A percentile compares a stretch with the other conserved stretches of the same genome.
Conservation (phyloP, 192 early-diverging fungal species). For the Backusella psychrophila region DNA sequence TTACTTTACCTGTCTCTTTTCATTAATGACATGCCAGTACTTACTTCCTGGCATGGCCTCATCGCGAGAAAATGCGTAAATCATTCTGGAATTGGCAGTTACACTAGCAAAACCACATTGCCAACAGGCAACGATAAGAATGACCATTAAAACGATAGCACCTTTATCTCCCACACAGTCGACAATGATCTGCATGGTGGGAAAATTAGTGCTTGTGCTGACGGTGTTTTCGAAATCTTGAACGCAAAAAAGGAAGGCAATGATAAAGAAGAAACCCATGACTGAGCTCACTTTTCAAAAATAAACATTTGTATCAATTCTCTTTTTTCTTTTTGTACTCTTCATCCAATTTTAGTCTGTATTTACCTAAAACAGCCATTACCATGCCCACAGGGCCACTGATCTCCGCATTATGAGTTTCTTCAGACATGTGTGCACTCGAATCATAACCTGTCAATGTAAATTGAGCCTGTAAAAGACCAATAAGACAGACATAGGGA, state of each 20-base stretch:
- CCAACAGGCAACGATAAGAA: constrained; percentile 43
- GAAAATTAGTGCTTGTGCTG: constrained; percentile 27
- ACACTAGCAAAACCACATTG: constrained; percentile 49
- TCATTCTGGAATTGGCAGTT: constrained; percentile 53
- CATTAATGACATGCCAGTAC: constrained; percentile 40
- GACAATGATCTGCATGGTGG: constrained; percentile 47
- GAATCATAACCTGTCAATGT: constrained; percentile 52
- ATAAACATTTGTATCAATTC: constrained; percentile 12
- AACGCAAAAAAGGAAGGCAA: constrained; percentile 46
- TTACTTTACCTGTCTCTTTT: constrained; percentile 26
- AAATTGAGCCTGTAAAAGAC: constrained; percentile 49
- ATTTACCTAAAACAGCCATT: constrained; percentile 42
- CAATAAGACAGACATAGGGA: constrained; percentile 27
- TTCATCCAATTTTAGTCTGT: background rate
- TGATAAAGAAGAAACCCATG: constrained; percentile 48
- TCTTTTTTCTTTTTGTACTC: background rate
- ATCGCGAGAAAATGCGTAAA: constrained; percentile 53
- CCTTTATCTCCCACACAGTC: constrained; percentile 43
- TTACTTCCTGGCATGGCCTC: constrained; percentile 49
- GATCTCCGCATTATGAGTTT: constrained; percentile 47
- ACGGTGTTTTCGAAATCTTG: constrained; percentile 43
- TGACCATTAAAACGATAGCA: constrained; percentile 40
- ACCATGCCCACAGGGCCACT: constrained; percentile 43
- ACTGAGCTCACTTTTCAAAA: constrained; percentile 27
- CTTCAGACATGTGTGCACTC: constrained; percentile 49